Conservation (phyloP, 345 rosid genomes). For the sweet orange (Citrus sinensis) region DVS_A1.0 CM039169.1:9182501-9183000, state of each 20-base stretch:
- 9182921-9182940: too few species aligned
- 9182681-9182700: not conserved
- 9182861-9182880: not conserved
- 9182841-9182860: not conserved
- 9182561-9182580: constrained; percentile 17
- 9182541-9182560: constrained; percentile 24
- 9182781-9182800: not conserved
- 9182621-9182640: constrained; percentile 64
- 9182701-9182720: not conserved
- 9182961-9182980: too few species aligned
- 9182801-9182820: constrained; percentile 5
- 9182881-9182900: not conserved
- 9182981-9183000: too few species aligned
- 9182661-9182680: constrained; percentile 3
- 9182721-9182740: not conserved
- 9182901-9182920: too few species aligned
- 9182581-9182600: constrained; percentile 30
- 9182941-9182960: too few species aligned
- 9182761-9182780: constrained; percentile 25
- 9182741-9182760: constrained; percentile 26
- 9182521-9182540: constrained; percentile 19
- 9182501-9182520: constrained; percentile 15
- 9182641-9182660: constrained; percentile 48
- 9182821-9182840: constrained; percentile 8
- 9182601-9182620: constrained; percentile 37